These are phyloP conservation scores for Talaromyces sp. DNA, from an alignment of 2,329 filamentous ascomycete genomes.

Conservation along the genomic window DNA sequence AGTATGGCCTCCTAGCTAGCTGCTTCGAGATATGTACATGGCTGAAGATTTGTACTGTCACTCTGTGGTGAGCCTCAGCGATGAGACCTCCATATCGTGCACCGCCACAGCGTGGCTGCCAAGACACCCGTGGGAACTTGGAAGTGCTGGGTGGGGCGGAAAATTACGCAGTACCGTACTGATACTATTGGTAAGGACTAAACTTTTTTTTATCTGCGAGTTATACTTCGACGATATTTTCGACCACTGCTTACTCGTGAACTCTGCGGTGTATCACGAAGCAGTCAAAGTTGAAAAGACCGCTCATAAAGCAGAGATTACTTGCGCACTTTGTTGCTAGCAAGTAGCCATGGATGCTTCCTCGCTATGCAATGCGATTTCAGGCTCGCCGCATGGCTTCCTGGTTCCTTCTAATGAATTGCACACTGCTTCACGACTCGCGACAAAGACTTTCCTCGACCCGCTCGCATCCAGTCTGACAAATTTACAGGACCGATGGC, in stretches of 20 bases:
- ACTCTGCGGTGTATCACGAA: neutral
- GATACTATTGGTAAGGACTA: neutral
- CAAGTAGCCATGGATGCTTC: constrained; percentile 3
- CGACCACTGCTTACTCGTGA: neutral
- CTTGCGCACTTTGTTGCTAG: neutral
- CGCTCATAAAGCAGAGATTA: neutral
- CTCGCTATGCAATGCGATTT: constrained; percentile 34
- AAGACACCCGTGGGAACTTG: neutral
- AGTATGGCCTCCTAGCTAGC: too few species aligned
- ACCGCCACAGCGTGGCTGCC: constrained; percentile 8
- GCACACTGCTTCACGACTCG: constrained; percentile 65
- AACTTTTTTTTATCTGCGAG: neutral
- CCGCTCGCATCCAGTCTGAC: constrained; percentile 70
- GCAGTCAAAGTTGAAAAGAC: neutral
- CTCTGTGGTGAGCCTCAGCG: neutral
- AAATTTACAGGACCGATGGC: constrained; percentile 65
- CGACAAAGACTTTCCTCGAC: constrained; percentile 78
- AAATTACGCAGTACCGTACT: neutral
- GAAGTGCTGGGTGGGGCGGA: neutral
- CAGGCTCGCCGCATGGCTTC: constrained; percentile 66
- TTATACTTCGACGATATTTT: neutral
- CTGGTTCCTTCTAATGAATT: constrained; percentile 68
- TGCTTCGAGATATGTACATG: neutral
- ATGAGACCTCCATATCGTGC: neutral
- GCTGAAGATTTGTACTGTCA: too few species aligned